A percentile compares a stretch with the other conserved stretches of the same genome.
These are phyloP conservation scores for Ogataea parapolymorpha DNA, from an alignment of 805 yeast genomes.

Conservation along the genomic window DNA sequence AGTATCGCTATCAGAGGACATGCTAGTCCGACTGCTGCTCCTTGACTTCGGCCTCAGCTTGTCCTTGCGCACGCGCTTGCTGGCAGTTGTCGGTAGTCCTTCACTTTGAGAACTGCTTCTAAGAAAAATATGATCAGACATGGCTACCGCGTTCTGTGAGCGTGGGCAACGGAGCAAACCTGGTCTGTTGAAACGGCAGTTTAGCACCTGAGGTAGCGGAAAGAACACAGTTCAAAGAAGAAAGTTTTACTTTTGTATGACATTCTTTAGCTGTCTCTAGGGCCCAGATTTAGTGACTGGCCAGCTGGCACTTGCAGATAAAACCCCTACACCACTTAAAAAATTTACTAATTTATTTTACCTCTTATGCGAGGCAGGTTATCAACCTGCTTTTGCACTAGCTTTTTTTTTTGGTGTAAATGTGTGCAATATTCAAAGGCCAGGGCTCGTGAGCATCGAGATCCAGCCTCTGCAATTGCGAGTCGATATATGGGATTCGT, in stretches of 20 bases:
- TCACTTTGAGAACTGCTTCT: constrained; percentile 4
- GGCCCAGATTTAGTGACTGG: not conserved
- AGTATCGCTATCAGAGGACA: constrained; percentile 4
- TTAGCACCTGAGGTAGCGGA: not conserved
- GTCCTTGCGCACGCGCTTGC: constrained; percentile 11
- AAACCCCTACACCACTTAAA: constrained; percentile 6
- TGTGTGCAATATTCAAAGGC: constrained; percentile 19
- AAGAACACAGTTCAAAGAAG: not conserved
- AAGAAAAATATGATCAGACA: constrained; percentile 1
- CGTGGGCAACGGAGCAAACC: not conserved
- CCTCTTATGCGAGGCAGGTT: not conserved
- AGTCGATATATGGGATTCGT: constrained; percentile 49
- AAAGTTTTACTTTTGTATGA: not conserved
- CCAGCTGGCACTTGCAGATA: constrained; percentile 9
- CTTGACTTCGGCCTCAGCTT: constrained; percentile 14
- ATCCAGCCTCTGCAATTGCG: constrained; percentile 17
- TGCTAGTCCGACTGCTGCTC: constrained; percentile 12
- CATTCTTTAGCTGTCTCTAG: not conserved
- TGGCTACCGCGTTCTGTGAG: not conserved
- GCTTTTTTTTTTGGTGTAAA: not conserved
- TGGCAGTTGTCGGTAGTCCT: constrained; percentile 1
- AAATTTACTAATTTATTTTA: not conserved
- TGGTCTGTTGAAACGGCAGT: not conserved
- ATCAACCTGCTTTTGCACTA: not conserved
- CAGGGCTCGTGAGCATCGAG: constrained; percentile 6